Base-by-base conservation (phyloP, 768 basidiomycete genomes). In the Solioccasus polychromus region DNA sequence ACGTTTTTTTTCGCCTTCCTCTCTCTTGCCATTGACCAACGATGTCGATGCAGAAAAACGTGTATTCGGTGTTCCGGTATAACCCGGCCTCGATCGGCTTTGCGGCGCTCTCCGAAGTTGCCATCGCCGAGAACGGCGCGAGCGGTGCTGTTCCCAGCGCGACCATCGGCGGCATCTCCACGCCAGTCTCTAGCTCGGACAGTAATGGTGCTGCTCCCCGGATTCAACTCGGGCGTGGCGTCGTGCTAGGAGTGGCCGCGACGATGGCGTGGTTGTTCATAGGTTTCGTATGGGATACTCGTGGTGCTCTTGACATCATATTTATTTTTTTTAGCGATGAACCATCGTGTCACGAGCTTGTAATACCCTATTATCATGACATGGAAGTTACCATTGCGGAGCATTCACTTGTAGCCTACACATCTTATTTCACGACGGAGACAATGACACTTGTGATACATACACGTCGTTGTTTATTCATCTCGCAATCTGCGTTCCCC, bases 101-200 rank as follows among this genome's bases (percentile, higher is more conserved):
- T 44, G 79, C 79, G 3, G 55, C 57, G 3, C 68, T 78, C 28
- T 73, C 78, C 0, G 46, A 45, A 4, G 37, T 37, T 0, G 63
- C 64, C 0, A 23, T 59, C 22, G 57, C 63, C 12, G 19, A 47
- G 45, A 66, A 66, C 14, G 64, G 64, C 2, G 55, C 63, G 40
- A 64, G 60, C 1, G 65, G 70, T 0, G 9, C 54, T 0, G 68
- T 75, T 0, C 84, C 86, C 1, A 68, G 71, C 1, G 50, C 84
- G 0, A 86, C 85, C 6, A 75, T 84, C 39, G 84, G 80, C 0
- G 72, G 67, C 11, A 63, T 72, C 10, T 72, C 80, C 2, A 64
- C 73, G n/a, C n/a, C n/a, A 6, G 72, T 82, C 10, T 74, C 75
- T 6, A 52, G 34, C n/a, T n/a, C n/a, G n/a, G n/a, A n/a, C 23